Conservation (phyloP, 768 basidiomycete species). For the Mycena galopus region DNA sequence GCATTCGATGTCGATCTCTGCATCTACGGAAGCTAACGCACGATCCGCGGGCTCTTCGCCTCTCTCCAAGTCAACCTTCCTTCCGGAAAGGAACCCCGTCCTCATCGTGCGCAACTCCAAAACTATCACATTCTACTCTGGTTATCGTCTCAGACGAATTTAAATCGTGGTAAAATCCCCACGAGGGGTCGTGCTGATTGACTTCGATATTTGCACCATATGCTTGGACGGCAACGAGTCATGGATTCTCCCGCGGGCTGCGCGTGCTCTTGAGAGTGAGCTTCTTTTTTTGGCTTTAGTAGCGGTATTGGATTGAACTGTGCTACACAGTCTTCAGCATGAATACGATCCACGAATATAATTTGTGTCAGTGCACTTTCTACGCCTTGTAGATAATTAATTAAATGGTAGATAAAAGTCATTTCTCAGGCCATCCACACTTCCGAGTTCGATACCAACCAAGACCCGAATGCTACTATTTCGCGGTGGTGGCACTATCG, state of each 20-base stretch:
- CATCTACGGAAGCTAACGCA: constrained; percentile 18
- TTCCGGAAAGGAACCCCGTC: not conserved
- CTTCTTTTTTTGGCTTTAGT: not conserved
- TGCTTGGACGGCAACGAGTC: constrained; percentile 9
- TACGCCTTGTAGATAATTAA: no score
- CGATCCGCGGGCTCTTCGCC: constrained; percentile 1
- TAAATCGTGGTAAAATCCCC: constrained; percentile 24
- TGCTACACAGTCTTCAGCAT: constrained; percentile 18
- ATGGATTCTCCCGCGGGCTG: constrained; percentile 24
- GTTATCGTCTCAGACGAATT: constrained; percentile 13
- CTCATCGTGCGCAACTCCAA: constrained; percentile 23
- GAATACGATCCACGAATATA: constrained; percentile 18
- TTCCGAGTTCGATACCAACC: no score
- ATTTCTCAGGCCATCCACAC: no score
- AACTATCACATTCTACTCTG: constrained; percentile 21
- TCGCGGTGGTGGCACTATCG: no score
- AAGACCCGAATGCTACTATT: no score
- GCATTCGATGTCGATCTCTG: constrained; percentile 23
- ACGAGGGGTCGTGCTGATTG: constrained; percentile 1
- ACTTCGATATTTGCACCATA: constrained; percentile 28
- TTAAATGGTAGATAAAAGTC: no score
- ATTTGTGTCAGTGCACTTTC: not conserved
- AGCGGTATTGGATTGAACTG: not conserved
- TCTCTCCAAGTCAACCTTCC: constrained; percentile 6
- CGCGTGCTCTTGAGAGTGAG: constrained; percentile 29